These are phyloP conservation scores for Clonostachys sp. DNA, from an alignment of 2,329 filamentous ascomycete genomes.

Conservation along the genomic window DNA sequence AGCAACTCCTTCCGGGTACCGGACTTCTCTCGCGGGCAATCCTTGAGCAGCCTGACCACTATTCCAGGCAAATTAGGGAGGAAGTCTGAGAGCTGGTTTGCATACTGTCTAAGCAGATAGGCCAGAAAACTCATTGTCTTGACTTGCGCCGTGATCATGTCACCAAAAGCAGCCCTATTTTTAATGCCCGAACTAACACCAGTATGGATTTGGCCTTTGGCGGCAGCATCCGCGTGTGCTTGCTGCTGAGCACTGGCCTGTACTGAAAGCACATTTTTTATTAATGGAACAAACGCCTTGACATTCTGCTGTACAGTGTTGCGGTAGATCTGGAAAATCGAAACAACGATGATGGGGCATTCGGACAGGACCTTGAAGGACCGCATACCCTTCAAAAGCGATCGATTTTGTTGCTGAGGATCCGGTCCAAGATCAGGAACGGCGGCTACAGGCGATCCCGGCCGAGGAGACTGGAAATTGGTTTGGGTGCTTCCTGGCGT, in stretches of 20 bases:
- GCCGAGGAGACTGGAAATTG: conserved; percentile 82
- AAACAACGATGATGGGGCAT: conserved; percentile 97
- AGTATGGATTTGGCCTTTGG: conserved; percentile 78
- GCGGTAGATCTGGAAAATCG: conserved; percentile 92
- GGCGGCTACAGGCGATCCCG: conserved; percentile 82
- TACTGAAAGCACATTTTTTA: conserved; percentile 82
- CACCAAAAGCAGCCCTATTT: conserved; percentile 89
- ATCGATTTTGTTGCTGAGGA: conserved; percentile 73
- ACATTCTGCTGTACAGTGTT: conserved; percentile 78
- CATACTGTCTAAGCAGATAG: conserved; percentile 84
- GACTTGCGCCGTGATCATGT: conserved; percentile 96
- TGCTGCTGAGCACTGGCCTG: conserved; percentile 92
- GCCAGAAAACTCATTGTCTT: conserved; percentile 99
- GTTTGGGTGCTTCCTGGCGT: conserved; percentile 62
- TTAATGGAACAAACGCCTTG: conserved; percentile 85
- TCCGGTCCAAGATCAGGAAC: conserved; percentile 78
- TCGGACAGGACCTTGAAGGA: conserved; percentile 98
- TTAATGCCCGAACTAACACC: conserved; percentile 92
- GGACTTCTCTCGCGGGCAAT: conserved; percentile 93
- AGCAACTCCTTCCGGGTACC: conserved; percentile 90
- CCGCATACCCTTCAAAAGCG: conserved; percentile 88
- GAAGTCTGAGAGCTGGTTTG: conserved; percentile 83
- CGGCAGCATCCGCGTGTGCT: conserved; percentile 80
- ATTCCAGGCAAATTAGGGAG: conserved; percentile 80
- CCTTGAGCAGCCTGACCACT: conserved; percentile 84